phyloP scores from a whole-genome alignment of 306 rosid species.

The Corylus americana region DNA sequence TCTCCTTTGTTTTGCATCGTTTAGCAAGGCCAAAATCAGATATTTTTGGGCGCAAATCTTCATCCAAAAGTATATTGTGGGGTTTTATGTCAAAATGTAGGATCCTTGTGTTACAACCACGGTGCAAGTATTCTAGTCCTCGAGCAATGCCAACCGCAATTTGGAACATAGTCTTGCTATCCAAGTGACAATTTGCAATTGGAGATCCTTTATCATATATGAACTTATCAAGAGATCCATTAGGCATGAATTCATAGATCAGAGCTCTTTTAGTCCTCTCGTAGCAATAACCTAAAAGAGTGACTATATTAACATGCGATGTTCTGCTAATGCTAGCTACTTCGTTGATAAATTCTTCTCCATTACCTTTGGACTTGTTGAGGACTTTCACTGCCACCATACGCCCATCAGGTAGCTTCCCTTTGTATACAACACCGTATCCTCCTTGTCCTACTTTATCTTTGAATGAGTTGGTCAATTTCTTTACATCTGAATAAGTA shows the following conservation, averaged over 20 bases:
- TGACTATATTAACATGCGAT: constrained; percentile 43
- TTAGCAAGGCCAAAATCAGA: constrained; percentile 49
- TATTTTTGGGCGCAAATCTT: constrained; percentile 32
- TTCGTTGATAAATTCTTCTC: constrained; percentile 50
- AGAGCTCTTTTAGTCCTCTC: constrained; percentile 37
- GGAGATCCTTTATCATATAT: constrained; percentile 1
- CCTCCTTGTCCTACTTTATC: constrained; percentile 41
- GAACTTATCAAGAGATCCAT: constrained; percentile 44
- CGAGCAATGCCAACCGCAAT: constrained; percentile 38
- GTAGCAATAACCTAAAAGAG: constrained; percentile 40
- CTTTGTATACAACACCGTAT: constrained; percentile 45
- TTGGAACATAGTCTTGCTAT: constrained; percentile 10
- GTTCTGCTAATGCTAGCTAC: constrained; percentile 45
- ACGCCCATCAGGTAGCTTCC: constrained; percentile 28
- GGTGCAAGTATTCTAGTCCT: constrained; percentile 43
- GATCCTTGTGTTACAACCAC: constrained; percentile 27
- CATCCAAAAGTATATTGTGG: not conserved
- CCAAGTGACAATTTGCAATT: constrained; percentile 11
- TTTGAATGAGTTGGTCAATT: constrained; percentile 32
- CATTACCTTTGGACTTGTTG: constrained; percentile 24
- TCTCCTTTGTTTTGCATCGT: constrained; percentile 34
- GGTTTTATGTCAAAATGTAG: constrained; percentile 38
- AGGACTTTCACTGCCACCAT: constrained; percentile 41
- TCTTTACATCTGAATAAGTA: constrained; percentile 25
- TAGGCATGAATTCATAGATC: constrained; percentile 41